These are phyloP conservation scores for Podila horticola DNA, from an alignment of 192 early-diverging fungal genomes.

Conservation along the genomic window DNA sequence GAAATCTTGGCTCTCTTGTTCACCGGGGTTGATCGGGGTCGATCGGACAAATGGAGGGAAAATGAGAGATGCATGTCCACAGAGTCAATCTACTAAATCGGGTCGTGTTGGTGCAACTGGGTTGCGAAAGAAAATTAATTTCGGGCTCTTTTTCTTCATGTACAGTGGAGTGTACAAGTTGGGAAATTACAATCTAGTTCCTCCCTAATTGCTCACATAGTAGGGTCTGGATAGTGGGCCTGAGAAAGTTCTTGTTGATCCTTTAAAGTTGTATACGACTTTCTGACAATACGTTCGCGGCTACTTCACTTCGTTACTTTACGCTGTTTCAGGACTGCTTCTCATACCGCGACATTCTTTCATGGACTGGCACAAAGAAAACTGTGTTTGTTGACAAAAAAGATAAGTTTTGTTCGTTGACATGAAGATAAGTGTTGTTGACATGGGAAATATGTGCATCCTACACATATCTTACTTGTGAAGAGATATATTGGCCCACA, in stretches of 20 bases:
- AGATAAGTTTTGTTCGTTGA: slow-evolving; percentile 1
- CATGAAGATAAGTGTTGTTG: not conserved
- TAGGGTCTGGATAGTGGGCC: slow-evolving; percentile 4
- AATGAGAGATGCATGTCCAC: not conserved
- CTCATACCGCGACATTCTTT: slow-evolving; percentile 4
- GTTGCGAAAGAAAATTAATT: not conserved
- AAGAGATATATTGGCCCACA: slow-evolving; percentile 10
- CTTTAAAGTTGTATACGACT: slow-evolving; percentile 3
- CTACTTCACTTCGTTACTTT: not conserved
- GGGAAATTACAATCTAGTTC: slow-evolving; percentile 5
- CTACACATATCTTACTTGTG: slow-evolving; percentile 5
- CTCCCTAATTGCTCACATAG: slow-evolving; percentile 11
- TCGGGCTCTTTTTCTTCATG: not conserved
- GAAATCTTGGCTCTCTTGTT: slow-evolving; percentile 4
- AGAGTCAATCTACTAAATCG: slow-evolving; percentile 4
- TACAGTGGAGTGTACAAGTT: not conserved
- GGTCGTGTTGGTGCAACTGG: not conserved
- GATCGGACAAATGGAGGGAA: slow-evolving; percentile 11
- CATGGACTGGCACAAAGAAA: not conserved
- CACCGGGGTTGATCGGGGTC: slow-evolving; percentile 3
- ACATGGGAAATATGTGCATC: slow-evolving; percentile 5
- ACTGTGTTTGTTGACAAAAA: slow-evolving; percentile 9
- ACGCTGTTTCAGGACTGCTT: not conserved
- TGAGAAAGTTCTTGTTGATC: slow-evolving; percentile 4
- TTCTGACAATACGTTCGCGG: not conserved